A percentile compares a stretch with the other conserved stretches of the same genome.
phyloP scores from a whole-genome alignment of 1,284 basidiomycete genomes.

The Fomes fomentarius region DNA sequence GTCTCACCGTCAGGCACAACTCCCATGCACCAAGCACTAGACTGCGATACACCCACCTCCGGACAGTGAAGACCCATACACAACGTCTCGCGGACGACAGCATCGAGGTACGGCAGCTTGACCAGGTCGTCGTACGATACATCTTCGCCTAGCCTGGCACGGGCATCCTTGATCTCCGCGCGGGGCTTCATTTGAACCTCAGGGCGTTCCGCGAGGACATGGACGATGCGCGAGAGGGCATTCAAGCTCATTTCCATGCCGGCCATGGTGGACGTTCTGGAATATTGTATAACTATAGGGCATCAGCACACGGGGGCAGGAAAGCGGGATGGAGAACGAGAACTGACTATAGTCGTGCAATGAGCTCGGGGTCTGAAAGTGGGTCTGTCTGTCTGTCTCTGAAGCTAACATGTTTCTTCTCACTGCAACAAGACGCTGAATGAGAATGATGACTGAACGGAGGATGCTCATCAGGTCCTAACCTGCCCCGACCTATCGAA shows the following conservation, averaged over 20 bases:
- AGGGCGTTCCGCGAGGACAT: slow-evolving; percentile 10
- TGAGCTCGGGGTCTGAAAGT: slow-evolving; percentile 27
- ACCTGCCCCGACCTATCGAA: slow-evolving; percentile 28
- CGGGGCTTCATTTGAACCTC: slow-evolving; percentile 11
- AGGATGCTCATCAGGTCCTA: slow-evolving; percentile 34
- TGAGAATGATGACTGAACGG: slow-evolving; percentile 12
- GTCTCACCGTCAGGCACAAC: too few relatives aligned
- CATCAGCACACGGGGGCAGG: too few relatives aligned
- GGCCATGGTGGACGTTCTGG: slow-evolving; percentile 10
- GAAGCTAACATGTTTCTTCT: slow-evolving; percentile 22
- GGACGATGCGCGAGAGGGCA: slow-evolving; percentile 8
- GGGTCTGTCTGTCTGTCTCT: slow-evolving; percentile 28
- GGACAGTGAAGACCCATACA: slow-evolving; percentile 12
- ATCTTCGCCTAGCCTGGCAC: not conserved
- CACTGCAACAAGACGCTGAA: slow-evolving; percentile 6
- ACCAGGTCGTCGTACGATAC: slow-evolving; percentile 14
- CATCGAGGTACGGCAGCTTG: slow-evolving; percentile 15
- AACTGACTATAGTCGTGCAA: slow-evolving; percentile 29
- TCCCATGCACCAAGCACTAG: too few relatives aligned
- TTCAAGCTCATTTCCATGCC: slow-evolving; percentile 17
- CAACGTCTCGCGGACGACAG: slow-evolving; percentile 22
- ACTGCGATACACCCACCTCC: too few relatives aligned
- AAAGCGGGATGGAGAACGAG: too few relatives aligned
- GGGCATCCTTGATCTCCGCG: not conserved
- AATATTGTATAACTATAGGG: not conserved